Percentiles rank a stretch among this genome's conserved stretches.
Conservation (phyloP, 495 filamentous ascomycete species). For the Letharia lupina region DNA sequence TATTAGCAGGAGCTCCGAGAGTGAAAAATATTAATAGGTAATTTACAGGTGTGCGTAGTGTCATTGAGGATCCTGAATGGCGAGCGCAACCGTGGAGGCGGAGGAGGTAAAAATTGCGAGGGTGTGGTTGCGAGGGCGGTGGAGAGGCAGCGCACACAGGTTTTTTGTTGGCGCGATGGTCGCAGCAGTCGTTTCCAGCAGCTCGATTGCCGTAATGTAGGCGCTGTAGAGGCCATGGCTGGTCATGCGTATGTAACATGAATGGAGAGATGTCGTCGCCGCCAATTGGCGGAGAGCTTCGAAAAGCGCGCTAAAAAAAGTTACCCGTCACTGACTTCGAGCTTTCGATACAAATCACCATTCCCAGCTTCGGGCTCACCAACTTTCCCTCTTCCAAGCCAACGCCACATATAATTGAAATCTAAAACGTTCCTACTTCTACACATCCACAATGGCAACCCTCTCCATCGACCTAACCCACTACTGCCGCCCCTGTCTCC, state of each 20-base stretch:
- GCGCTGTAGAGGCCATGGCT: constrained; percentile 45
- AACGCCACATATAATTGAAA: background rate
- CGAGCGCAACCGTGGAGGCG: constrained; percentile 11
- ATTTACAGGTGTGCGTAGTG: background rate
- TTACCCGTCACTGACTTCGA: background rate
- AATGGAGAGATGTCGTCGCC: background rate
- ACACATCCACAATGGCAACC: constrained; percentile 1
- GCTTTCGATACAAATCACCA: no score
- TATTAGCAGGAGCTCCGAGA: background rate
- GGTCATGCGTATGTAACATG: background rate
- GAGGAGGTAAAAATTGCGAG: constrained; percentile 34
- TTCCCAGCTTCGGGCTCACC: background rate
- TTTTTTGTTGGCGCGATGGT: constrained; percentile 36
- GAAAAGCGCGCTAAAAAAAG: constrained; percentile 11
- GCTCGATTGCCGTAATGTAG: constrained; percentile 54
- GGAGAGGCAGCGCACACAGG: constrained; percentile 35
- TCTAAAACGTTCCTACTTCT: background rate
- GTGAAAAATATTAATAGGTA: background rate
- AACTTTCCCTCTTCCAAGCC: background rate
- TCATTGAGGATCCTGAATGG: constrained; percentile 10
- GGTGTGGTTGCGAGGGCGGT: constrained; percentile 36
- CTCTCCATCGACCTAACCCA: background rate
- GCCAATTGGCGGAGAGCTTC: constrained; percentile 4
- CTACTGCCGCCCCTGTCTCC: constrained; percentile 24
- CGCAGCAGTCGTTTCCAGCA: constrained; percentile 54